Evolutionary conservation across 371 early-diverging fungal species (phyloP), one percentile per base, ranked within the genome.

Genomic region (Rhizopus delemar): DNA sequence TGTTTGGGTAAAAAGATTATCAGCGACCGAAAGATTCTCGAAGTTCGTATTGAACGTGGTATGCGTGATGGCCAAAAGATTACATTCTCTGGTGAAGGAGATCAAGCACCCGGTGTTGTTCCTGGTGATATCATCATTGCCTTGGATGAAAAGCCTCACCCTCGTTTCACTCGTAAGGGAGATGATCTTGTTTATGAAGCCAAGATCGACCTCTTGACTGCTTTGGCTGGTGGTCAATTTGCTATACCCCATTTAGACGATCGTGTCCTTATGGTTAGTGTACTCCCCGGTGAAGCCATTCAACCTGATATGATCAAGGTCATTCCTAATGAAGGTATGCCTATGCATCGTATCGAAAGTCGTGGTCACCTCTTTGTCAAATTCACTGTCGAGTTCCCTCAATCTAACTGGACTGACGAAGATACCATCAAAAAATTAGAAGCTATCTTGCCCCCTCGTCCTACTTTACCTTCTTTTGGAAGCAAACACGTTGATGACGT

Each of bases 11-110:
- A 88, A 66, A 95, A 95, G 84, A 83, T 91, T 32, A 70, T 69
- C 28, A 56, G 53, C 41, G 85, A 85, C 56, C 90, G 89, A 75
- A 94, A 94, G 83, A 85, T 93, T 55, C 84, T 96, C 39, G 85
- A 85, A 74, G 91, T 98, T 45, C 64, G 59, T 73, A 85, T 98
- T 53, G 94, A 93, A 71, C 90, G 92, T 49, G 98, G 98, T 59
- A 95, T 95, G 94, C 90, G 89, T 78, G 87, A 89, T 52, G 97
- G 97, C 43, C 93, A 94, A 60, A 90, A 92, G 80, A 86, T 97
- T 67, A 90, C 85, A 52, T 97, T 93, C 78, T 68, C 70, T 28
- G 91, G 90, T 65, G 95, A 95, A 80, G 95, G 94, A 39, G 96
- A 96, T 78, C 93, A 95, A 43, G 69, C 68, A 8, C 87, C 91